Conservation (phyloP, 495 filamentous ascomycete genomes). For the Penicillium angulare region DNA sequence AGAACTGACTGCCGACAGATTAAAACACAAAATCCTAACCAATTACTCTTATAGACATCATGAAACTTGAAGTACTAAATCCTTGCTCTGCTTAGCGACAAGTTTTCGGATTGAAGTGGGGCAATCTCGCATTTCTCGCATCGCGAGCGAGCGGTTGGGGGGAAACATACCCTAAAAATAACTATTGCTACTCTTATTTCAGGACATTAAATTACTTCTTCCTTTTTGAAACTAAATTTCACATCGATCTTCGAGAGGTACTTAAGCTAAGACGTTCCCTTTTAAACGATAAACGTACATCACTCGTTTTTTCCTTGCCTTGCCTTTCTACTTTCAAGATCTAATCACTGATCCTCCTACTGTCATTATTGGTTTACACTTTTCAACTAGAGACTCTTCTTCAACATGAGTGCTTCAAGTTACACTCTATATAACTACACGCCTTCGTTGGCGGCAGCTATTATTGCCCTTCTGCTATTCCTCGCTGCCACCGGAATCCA, state of each 20-base stretch:
- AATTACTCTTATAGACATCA: no score
- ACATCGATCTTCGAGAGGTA: no score
- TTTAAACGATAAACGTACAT: no score
- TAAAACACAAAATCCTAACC: not conserved
- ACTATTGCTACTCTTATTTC: no score
- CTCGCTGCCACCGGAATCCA: conserved; percentile 42
- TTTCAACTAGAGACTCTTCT: not conserved
- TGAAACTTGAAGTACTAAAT: not conserved
- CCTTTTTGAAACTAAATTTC: no score
- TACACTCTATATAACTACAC: conserved; percentile 25
- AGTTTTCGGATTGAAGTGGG: no score
- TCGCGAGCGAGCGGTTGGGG: no score
- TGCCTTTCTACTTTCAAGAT: not conserved
- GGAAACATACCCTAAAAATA: no score
- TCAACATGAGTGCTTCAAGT: not conserved
- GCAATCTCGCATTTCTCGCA: not conserved
- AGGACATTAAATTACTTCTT: no score
- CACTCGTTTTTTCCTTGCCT: no score
- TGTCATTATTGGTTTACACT: not conserved
- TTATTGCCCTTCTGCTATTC: conserved; percentile 52
- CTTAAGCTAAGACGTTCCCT: no score
- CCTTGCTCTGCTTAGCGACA: no score
- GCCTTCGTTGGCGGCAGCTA: conserved; percentile 50
- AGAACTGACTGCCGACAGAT: not conserved
- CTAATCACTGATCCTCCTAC: not conserved